Evolutionary conservation across 2,329 filamentous ascomycete genomes (phyloP), one percentile per base, ranked within the genome.

Genomic region (Botrytis medusae): DNA sequence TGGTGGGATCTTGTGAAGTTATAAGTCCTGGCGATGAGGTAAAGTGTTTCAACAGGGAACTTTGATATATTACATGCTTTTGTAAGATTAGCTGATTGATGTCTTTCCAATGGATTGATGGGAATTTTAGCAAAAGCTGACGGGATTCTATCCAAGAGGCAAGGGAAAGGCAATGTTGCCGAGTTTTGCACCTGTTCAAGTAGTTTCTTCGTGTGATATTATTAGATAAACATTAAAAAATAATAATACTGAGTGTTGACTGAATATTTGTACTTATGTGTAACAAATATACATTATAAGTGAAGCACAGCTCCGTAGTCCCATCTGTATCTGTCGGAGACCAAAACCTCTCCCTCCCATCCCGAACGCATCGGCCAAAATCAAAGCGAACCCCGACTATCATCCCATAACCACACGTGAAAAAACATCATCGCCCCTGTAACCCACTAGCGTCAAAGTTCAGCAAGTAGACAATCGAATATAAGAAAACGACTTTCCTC

Each of bases 351-450:
- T 44, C 7, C 16, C 29, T 32, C 12, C n/a, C 20, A 34, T 61
- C 59, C 12, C n/a, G 25, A 54, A 44, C 37, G 29, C n/a, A 10
- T 67, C 65, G 65, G 65, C 54, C 54, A 69, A 69, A 46, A 69
- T 32, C 8, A 25, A 57, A 42, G n/a, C 65, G 34, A 37, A 5
- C 37, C 22, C 65, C 48, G 65, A 57, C 5, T 29, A 1, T 29
- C 34, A n/a, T n/a, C 1, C 22, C 51, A 18, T 29, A 29, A 2
- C 54, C 20, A 14, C 71, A 72, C 71, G 71, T 72, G 62, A 72
- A 69, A 68, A 59, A 54, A 67, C 63, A 72, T 69, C 71, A 72
- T 72, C 71, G 71, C 63, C 71, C 62, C 51, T 62, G 62, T 68
- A 25, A 20, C 37, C 14, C 51, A 68, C 34, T 72, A 72, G 71